A percentile compares a stretch with the other conserved stretches of the same genome.
Evolutionary conservation across 2,329 filamentous ascomycete genomes (phyloP).

Genomic region (Clarireedia monteithiana): DNA sequence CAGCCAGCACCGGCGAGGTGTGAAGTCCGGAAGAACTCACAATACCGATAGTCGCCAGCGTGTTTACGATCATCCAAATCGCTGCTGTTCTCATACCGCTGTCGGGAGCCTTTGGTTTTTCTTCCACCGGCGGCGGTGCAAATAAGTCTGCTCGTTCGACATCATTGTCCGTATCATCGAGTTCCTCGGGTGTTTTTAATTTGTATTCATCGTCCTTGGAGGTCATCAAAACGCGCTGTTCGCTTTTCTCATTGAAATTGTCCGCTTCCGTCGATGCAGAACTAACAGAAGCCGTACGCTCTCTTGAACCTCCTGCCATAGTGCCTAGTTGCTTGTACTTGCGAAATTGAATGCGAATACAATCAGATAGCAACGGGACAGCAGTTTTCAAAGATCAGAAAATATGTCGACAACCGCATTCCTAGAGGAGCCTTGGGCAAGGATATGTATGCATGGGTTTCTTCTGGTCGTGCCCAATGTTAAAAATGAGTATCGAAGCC

Average conservation of each 20-base stretch:
- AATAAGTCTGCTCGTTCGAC: constrained; percentile 37
- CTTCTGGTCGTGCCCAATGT: no score
- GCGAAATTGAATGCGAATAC: background rate
- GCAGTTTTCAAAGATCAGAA: no score
- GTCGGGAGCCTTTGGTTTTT: constrained; percentile 26
- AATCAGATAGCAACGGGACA: background rate
- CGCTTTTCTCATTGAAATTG: constrained; percentile 21
- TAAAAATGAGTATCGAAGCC: no score
- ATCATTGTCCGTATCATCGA: constrained; percentile 32
- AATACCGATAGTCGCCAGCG: constrained; percentile 54
- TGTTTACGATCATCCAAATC: constrained; percentile 54
- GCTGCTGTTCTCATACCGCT: constrained; percentile 34
- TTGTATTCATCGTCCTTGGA: constrained; percentile 20
- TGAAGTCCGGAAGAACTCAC: constrained; percentile 33
- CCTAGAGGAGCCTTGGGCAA: no score
- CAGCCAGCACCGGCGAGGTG: no score
- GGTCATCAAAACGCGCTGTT: constrained; percentile 16
- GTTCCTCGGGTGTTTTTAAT: constrained; percentile 26
- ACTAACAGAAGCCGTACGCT: constrained; percentile 22
- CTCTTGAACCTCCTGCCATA: constrained; percentile 22
- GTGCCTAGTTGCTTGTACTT: background rate
- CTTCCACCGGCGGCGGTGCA: constrained; percentile 27
- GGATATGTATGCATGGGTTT: no score
- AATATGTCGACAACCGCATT: no score
- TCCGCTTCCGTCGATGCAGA: constrained; percentile 24